phyloP scores from a whole-genome alignment of 2,329 filamentous ascomycete species.

The Podosphaera fusca region DNA sequence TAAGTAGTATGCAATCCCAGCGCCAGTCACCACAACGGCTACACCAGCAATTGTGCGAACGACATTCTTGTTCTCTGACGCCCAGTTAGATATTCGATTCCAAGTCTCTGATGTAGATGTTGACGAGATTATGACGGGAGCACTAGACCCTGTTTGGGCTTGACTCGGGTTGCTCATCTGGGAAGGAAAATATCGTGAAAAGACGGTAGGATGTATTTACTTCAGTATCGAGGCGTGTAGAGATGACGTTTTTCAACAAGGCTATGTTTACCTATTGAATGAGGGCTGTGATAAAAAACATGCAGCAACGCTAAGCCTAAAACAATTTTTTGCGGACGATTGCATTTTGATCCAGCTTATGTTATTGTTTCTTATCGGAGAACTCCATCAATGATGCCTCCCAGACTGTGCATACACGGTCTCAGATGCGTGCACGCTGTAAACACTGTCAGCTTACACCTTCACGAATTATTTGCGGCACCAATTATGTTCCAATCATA shows the following conservation, averaged over 20 bases:
- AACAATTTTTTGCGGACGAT: no score
- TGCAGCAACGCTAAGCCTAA: neutral
- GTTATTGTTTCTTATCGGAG: no score
- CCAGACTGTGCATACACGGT: no score
- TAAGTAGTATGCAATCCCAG: constrained; percentile 83
- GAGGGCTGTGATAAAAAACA: neutral
- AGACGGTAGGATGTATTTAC: constrained; percentile 7
- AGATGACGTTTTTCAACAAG: neutral
- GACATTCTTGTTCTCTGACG: constrained; percentile 80
- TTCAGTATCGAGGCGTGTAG: constrained; percentile 3
- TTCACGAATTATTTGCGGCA: no score
- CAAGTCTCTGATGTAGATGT: constrained; percentile 24
- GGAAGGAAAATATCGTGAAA: constrained; percentile 9
- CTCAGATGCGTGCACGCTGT: no score
- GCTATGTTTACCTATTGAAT: neutral
- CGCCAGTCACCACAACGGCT: constrained; percentile 73
- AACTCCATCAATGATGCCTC: no score
- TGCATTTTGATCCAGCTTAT: no score
- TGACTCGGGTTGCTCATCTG: constrained; percentile 12
- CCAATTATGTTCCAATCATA: no score
- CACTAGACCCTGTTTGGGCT: constrained; percentile 10
- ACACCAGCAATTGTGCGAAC: constrained; percentile 94
- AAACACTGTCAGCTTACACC: no score
- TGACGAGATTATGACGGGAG: constrained; percentile 15
- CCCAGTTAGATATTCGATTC: constrained; percentile 81